phyloP scores from a whole-genome alignment of 1,284 basidiomycete genomes.

The Leccinum variabile region DNA sequence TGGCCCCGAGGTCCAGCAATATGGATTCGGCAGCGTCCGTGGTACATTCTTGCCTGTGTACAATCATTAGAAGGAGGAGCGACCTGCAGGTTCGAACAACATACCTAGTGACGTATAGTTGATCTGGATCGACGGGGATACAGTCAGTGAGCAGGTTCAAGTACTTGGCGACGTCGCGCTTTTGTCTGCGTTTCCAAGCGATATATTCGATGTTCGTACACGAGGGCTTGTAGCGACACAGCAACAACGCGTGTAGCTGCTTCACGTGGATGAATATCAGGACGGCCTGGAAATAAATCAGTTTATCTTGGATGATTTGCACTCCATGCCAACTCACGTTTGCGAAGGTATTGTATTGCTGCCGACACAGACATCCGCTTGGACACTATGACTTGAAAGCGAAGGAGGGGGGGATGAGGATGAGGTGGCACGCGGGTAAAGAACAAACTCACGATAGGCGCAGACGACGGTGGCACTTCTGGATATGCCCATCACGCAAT shows the following conservation, averaged over 20 bases:
- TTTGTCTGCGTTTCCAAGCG: slow-evolving; percentile 54
- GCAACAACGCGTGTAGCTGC: slow-evolving; percentile 55
- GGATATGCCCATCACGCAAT: slow-evolving; percentile 76
- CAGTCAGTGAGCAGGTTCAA: slow-evolving; percentile 52
- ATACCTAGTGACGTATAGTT: slow-evolving; percentile 52
- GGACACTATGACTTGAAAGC: slow-evolving; percentile 52
- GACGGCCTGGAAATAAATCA: slow-evolving; percentile 42
- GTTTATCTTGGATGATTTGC: slow-evolving; percentile 9
- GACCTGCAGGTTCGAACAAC: slow-evolving; percentile 4
- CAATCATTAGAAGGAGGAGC: neutral
- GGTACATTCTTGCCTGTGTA: neutral
- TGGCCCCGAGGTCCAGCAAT: slow-evolving; percentile 48
- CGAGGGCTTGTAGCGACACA: slow-evolving; percentile 48
- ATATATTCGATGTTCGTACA: slow-evolving; percentile 46
- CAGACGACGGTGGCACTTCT: slow-evolving; percentile 67
- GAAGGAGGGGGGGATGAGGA: slow-evolving; percentile 3
- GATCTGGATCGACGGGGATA: slow-evolving; percentile 45
- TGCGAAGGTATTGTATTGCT: slow-evolving; percentile 50
- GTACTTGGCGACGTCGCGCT: slow-evolving; percentile 51
- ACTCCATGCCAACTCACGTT: slow-evolving; percentile 39
- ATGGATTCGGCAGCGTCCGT: slow-evolving; percentile 49
- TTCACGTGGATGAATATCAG: slow-evolving; percentile 53
- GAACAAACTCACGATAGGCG: slow-evolving; percentile 52
- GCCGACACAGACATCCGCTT: slow-evolving; percentile 41
- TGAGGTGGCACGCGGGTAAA: slow-evolving; percentile 1